A percentile compares a stretch with the other conserved stretches of the same genome.
Conservation (phyloP, 202 grass and related monocot genomes). For the Zoysia matrella region DNA sequence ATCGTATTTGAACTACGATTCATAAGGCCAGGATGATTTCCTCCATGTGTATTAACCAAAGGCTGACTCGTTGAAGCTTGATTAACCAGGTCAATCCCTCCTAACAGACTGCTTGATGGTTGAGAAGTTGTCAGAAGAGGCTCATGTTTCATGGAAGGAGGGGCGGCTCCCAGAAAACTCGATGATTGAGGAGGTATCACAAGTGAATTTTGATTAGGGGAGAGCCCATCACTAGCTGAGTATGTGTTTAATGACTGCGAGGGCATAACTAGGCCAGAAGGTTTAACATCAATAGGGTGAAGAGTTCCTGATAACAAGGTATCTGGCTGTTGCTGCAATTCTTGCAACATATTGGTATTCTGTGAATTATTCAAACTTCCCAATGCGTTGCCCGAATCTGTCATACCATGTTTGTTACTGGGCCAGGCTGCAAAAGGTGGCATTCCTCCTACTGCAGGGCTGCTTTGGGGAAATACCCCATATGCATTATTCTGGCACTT, state of each 20-base stretch:
- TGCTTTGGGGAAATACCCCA: constrained; percentile 56
- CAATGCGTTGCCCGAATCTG: constrained; percentile 41
- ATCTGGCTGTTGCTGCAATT: constrained; percentile 59
- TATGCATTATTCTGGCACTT: constrained; percentile 66
- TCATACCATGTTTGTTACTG: constrained; percentile 65
- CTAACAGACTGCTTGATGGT: constrained; percentile 46
- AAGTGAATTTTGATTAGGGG: constrained; percentile 62
- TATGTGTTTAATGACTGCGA: constrained; percentile 71
- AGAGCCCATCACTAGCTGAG: constrained; percentile 53
- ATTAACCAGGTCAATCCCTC: constrained; percentile 59
- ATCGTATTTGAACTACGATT: constrained; percentile 47
- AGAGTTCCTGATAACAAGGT: constrained; percentile 53
- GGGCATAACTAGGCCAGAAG: constrained; percentile 77
- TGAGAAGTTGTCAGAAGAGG: constrained; percentile 41
- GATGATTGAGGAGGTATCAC: constrained; percentile 48
- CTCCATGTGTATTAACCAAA: constrained; percentile 50
- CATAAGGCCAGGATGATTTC: constrained; percentile 55
- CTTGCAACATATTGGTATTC: constrained; percentile 63
- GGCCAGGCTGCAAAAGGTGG: constrained; percentile 70
- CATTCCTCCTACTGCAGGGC: constrained; percentile 51
- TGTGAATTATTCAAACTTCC: constrained; percentile 56
- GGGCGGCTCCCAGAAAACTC: constrained; percentile 49
- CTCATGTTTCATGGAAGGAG: constrained; percentile 59
- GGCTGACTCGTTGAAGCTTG: constrained; percentile 57
- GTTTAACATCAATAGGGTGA: constrained; percentile 73